These are phyloP conservation scores for Triticum urartu DNA, from an alignment of 176 grass and related monocot species.

Conservation along the genomic window DNA sequence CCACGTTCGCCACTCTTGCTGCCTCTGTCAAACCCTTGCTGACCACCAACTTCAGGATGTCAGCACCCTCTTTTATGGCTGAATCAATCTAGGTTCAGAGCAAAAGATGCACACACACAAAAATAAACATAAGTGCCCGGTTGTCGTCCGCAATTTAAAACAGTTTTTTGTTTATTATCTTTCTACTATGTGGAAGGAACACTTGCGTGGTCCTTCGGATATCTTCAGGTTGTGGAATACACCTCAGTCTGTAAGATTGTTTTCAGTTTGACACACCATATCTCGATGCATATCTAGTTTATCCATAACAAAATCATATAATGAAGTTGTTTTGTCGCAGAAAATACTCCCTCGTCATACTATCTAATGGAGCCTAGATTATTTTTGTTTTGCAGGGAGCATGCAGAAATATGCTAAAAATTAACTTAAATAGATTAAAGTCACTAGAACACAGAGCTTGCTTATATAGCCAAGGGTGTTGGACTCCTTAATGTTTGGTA, in stretches of 20 bases:
- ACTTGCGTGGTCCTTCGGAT: background rate
- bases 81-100: conserved; percentile 65
- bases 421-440: background rate
- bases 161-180: background rate
- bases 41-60: conserved; percentile 66
- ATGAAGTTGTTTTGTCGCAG: background rate
- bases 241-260: background rate
- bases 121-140: background rate
- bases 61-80: conserved; percentile 66
- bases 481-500: background rate
- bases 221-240: background rate
- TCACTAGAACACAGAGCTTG: background rate
- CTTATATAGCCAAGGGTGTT: background rate
- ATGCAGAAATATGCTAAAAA: background rate
- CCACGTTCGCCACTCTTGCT: conserved; percentile 45
- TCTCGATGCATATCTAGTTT: background rate
- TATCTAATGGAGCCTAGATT: background rate
- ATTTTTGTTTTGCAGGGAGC: background rate
- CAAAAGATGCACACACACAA: background rate
- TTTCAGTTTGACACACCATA: background rate
- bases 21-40: conserved; percentile 66
- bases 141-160: background rate
- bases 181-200: background rate
- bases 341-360: background rate
- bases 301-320: background rate